Base-by-base conservation (phyloP, 2,329 filamentous ascomycete species). In the Boeremia lycopersici region DNA sequence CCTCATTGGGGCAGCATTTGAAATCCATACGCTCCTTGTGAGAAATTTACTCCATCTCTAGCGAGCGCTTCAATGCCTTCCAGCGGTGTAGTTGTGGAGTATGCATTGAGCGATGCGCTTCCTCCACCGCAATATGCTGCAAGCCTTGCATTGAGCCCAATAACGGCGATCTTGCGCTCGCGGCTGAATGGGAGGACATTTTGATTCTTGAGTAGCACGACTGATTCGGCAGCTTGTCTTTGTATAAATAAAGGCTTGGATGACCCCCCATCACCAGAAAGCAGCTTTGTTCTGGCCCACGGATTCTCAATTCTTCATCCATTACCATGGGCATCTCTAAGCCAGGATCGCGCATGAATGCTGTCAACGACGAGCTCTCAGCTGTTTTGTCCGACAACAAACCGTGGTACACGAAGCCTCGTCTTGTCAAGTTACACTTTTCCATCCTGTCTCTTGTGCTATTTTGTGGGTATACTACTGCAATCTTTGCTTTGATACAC, bases 381-480 rank as follows among this genome's bases (percentile, higher is more conserved):
- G 41, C 53, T n/a, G 53, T 56, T 5, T 26, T 56, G 26, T 47
- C 53, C 15, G 53, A 57, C 30, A 38, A 44, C 31, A 52, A 48
- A 19, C 48, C 48, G 29, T 57, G 53, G 53, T 57, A 52, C 39
- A 48, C 38, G 19, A 48, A 47, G 13, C 9, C 48, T 13, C 44
- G 53, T 26, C 53, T 57, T n/a, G n/a, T 57, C 43, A 57, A 57
- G 40, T 28, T 57, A 28, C 42, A 57, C 25, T 57, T 57, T 17
- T 48, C 36, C 43, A 53, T 57, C 34, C 9, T 43, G 13, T 57
- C 53, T 25, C 44, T 57, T 13, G 31, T 48, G 2, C 13, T 52
- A 15, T 57, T 57, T 26, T 57, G 48, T 52, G 26, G 26, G 53
- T 51, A 23, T 19, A 6, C 8, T 4, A 6, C 13, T 25, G 23